Base-by-base conservation (phyloP, 2,329 filamentous ascomycete species). In the Fusarium euwallaceae region DNA sequence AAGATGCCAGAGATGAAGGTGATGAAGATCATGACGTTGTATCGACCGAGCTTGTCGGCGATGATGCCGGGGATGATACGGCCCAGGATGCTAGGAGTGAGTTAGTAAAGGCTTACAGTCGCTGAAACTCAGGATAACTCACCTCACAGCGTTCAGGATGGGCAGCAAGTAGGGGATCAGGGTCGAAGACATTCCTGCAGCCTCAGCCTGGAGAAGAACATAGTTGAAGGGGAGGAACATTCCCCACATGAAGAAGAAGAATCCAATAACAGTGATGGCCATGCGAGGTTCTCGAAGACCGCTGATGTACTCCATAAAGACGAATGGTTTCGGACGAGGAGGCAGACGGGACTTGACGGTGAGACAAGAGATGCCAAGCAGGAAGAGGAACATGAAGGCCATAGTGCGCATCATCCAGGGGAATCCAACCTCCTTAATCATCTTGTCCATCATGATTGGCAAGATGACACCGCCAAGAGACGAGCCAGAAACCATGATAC, bases 371-470 rank as follows among this genome's bases (percentile, higher is more conserved):
- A 85, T 60, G 45, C 77, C 61, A 3, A 84, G 81, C 20, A 82
- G 67, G 61, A 67, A 74, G 3, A 88, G 76, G 73, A 87, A 86
- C 60, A 88, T 78, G 73, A 88, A 87, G 0, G 84, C 86, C 64
- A 87, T 80, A 20, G 81, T 81, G 45, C 87, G 84, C 55, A 88
- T 86, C 70, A 86, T 84, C 87, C 87, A 88, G 4, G 82, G 83
- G 73, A 86, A 87, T 0, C 85, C 86, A 43, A 86, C 79, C 4
- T 67, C 41, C 32, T 84, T 83, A 39, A 89, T 87, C 70, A 92
- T 84, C 70, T 89, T 84, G 69, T 90, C 82, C 65, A 85, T 87
- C 69, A 94, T 86, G 71, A 93, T 91, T 59, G 93, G 82, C 66
- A 93, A 90, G 16, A 89, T 83, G 55, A 87, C 83, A 27, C 89